Evolutionary conservation across 2,329 filamentous ascomycete species (phyloP).

Genomic region (Colletotrichum sp.): DNA sequence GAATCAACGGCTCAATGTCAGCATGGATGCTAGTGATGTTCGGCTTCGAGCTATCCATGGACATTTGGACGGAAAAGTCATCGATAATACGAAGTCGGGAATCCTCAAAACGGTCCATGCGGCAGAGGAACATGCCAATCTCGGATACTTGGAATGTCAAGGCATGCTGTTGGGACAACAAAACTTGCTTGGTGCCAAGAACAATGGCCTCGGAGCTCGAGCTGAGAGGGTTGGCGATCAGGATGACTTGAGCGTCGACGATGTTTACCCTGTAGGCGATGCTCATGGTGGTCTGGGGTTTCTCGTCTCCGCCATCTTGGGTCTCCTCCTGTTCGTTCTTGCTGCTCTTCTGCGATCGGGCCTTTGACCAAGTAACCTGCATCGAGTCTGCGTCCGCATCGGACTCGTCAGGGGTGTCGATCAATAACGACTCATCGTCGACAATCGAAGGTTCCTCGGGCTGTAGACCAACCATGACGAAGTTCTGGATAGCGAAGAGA

Average conservation of each 20-base stretch:
- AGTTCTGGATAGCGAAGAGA: constrained; percentile 85
- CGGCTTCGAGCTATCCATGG: constrained; percentile 72
- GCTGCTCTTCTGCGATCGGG: constrained; percentile 34
- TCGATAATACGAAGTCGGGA: constrained; percentile 91
- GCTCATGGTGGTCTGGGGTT: constrained; percentile 59
- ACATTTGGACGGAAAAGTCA: constrained; percentile 91
- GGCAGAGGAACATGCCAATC: constrained; percentile 96
- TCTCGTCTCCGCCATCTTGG: constrained; percentile 18
- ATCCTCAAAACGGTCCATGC: constrained; percentile 97
- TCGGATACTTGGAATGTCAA: constrained; percentile 92
- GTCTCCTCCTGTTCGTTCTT: constrained; percentile 8
- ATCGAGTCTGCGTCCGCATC: constrained; percentile 58
- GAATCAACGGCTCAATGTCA: constrained; percentile 87
- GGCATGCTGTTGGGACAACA: constrained; percentile 92
- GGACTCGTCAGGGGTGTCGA: constrained; percentile 62
- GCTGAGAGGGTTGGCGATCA: constrained; percentile 93
- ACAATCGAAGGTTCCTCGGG: constrained; percentile 63
- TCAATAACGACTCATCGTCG: constrained; percentile 55
- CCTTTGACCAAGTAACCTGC: constrained; percentile 48
- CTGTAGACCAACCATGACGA: constrained; percentile 74
- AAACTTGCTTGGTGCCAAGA: constrained; percentile 88
- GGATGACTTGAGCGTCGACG: constrained; percentile 93
- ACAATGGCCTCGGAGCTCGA: constrained; percentile 95
- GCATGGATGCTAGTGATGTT: constrained; percentile 81
- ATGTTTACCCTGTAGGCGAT: constrained; percentile 91